Evolutionary conservation across 2,329 filamentous ascomycete species (phyloP).

Genomic region (Teratosphaeriaceae sp.): DNA sequence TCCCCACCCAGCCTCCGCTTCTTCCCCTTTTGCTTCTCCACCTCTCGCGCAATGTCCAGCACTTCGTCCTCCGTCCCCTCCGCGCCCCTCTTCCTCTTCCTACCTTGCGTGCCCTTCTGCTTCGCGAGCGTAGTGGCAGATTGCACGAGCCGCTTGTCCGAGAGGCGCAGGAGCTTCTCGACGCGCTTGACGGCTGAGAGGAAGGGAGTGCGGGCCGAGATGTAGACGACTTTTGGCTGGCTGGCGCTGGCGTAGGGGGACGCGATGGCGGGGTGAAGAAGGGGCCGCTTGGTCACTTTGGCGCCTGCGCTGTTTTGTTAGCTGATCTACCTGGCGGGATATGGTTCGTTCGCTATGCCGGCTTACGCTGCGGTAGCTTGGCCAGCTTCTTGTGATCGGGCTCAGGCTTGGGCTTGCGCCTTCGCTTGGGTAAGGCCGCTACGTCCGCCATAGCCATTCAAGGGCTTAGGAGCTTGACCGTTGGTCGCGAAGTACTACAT

Average conservation of each 20-base stretch:
- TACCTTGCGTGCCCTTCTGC: slow-evolving; percentile 12
- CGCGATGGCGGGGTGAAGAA: slow-evolving; percentile 50
- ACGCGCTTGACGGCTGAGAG: slow-evolving; percentile 61
- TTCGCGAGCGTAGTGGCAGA: slow-evolving; percentile 29
- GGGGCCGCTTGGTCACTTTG: slow-evolving; percentile 49
- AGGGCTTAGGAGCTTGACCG: no score
- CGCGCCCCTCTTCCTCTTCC: slow-evolving; percentile 4
- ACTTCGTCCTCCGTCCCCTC: slow-evolving; percentile 22
- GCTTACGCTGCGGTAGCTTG: slow-evolving; percentile 6
- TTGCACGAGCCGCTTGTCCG: slow-evolving; percentile 45
- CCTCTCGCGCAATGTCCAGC: slow-evolving; percentile 32
- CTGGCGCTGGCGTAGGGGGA: slow-evolving; percentile 46
- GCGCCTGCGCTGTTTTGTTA: slow-evolving; percentile 34
- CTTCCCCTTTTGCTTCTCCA: slow-evolving; percentile 22
- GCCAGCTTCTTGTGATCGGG: slow-evolving; percentile 5
- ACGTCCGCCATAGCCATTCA: not conserved
- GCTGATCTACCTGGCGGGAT: no score
- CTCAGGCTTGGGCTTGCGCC: slow-evolving; percentile 2
- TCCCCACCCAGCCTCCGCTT: slow-evolving; percentile 22
- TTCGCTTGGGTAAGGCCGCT: not conserved
- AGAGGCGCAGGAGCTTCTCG: slow-evolving; percentile 54
- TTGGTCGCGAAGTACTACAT: no score
- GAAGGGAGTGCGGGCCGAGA: slow-evolving; percentile 59
- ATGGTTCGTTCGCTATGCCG: no score
- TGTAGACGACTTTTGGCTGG: slow-evolving; percentile 56